Evolutionary conservation across 2,329 filamentous ascomycete species (phyloP).

Genomic region (Penicillium sp.): DNA sequence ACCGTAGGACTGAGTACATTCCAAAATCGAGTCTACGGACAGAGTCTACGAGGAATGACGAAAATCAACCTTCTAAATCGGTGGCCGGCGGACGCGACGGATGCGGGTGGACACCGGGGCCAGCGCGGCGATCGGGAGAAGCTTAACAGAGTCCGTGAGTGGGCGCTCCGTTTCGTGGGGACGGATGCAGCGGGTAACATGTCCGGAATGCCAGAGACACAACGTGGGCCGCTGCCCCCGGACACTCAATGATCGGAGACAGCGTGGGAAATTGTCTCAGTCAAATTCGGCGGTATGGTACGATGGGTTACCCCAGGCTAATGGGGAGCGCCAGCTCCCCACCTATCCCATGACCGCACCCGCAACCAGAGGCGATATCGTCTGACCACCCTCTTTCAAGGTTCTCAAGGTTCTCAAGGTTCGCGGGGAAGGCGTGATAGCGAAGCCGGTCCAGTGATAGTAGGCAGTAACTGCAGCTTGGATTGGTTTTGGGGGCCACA

Average conservation of each 20-base stretch:
- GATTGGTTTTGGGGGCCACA: constrained; percentile 1
- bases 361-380: constrained; percentile 18
- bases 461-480: constrained; percentile 8
- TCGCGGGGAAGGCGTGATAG: constrained; percentile 16
- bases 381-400: constrained; percentile 11
- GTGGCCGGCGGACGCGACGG: constrained; percentile 51
- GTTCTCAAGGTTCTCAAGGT: constrained; percentile 14
- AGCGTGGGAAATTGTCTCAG: constrained; percentile 2
- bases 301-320: neutral
- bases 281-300: constrained; percentile 1
- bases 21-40: constrained; percentile 74
- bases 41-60: constrained; percentile 73
- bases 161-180: constrained; percentile 70
- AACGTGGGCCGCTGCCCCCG: constrained; percentile 34
- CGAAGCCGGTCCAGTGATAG: constrained; percentile 16
- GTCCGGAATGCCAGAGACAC: constrained; percentile 20
- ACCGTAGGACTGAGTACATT: constrained; percentile 79
- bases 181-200: constrained; percentile 30
- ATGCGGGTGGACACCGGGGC: constrained; percentile 47
- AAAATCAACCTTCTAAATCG: constrained; percentile 66
- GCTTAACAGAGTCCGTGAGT: constrained; percentile 66
- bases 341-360: neutral
- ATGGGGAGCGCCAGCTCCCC: constrained; percentile 3
- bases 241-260: constrained; percentile 34
- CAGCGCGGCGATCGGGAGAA: constrained; percentile 53